These are phyloP conservation scores for Acanthamoeba culbertsoni DNA, from an alignment of 208 protist species.

Conservation along the genomic window DNA sequence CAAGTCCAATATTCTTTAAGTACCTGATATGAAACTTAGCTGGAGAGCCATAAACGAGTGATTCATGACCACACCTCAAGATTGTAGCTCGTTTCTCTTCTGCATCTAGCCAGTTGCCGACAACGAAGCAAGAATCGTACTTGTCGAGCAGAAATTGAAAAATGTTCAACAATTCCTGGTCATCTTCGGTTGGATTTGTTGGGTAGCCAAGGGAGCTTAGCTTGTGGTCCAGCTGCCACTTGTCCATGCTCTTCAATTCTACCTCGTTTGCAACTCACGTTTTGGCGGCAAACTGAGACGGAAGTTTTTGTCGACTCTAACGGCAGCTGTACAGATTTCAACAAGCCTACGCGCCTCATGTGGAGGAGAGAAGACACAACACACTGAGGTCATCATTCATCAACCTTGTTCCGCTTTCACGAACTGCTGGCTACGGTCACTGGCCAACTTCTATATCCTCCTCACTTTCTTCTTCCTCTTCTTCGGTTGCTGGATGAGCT, in stretches of 20 bases:
- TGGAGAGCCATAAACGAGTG: background rate
- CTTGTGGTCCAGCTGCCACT: background rate
- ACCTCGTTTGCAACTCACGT: too few relatives aligned
- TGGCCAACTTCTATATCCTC: background rate
- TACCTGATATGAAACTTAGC: background rate
- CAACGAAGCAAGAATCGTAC: background rate
- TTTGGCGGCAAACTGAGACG: too few relatives aligned
- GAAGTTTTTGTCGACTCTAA: too few relatives aligned
- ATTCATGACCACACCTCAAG: background rate
- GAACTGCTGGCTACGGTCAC: too few relatives aligned
- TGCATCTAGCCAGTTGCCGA: background rate
- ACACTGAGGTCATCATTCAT: too few relatives aligned
- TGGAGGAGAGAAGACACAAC: too few relatives aligned
- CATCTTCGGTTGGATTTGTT: background rate
- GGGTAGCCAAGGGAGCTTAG: background rate
- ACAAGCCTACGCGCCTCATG: too few relatives aligned
- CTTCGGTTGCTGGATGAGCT: background rate
- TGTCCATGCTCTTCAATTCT: too few relatives aligned
- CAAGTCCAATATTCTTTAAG: background rate
- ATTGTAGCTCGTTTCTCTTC: background rate
- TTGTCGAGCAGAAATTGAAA: background rate
- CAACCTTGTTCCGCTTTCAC: too few relatives aligned
- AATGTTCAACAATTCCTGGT: background rate
- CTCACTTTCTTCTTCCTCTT: background rate
- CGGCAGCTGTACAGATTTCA: too few relatives aligned